Base-by-base conservation (phyloP, 202 grass and related monocot species). In the Schoenoplectus triqueter region DNA sequence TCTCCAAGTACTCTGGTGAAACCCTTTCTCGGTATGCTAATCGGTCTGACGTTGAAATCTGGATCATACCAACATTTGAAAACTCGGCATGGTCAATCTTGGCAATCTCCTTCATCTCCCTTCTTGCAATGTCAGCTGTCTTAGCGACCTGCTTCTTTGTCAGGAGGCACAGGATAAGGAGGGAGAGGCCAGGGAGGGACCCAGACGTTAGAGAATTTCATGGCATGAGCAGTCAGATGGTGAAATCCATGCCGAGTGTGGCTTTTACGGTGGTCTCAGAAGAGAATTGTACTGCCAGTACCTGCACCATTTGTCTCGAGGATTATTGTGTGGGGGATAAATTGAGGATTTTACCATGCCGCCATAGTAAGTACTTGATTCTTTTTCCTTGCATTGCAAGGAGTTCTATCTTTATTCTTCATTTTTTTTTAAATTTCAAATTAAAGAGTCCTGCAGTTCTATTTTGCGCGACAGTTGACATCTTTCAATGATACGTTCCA, bases 111-210 rank as follows among this genome's bases (percentile, higher is more conserved):
- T 96, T 99, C 89, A 94, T 99, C 87, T 99, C 93, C 3, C 82
- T 99, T 50, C 96, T 99, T 14, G 89, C 89, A 73, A 94, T 96
- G 93, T 95, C 96, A 76, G 88, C 93, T 86, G 96, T 96, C 76
- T 87, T 99, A 62, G 96, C 93, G 80, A 99, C 90, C 1, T 99
- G 93, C 63, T 99, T 96, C 84, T 99, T 95, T 81, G 90, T 99
- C 22, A 91, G 93, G 69, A 99, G 93, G 64, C 91, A 99, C 88
- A 84, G 66, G 22, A 89, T 99, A 87, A 91, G 90, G 87, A 88
- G 75, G 74, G 91, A 88, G 69, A 78, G 41, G 2, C 86, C 90
- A 86, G 86, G 78, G 88, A 60, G 2, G 62, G 79, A 79, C 85
- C 78, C 76, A 75, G 91, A 94, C 39, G 49, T 55, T 64, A 77